Base-by-base conservation (phyloP, 768 basidiomycete species). In the Serendipita sp. region DNA sequence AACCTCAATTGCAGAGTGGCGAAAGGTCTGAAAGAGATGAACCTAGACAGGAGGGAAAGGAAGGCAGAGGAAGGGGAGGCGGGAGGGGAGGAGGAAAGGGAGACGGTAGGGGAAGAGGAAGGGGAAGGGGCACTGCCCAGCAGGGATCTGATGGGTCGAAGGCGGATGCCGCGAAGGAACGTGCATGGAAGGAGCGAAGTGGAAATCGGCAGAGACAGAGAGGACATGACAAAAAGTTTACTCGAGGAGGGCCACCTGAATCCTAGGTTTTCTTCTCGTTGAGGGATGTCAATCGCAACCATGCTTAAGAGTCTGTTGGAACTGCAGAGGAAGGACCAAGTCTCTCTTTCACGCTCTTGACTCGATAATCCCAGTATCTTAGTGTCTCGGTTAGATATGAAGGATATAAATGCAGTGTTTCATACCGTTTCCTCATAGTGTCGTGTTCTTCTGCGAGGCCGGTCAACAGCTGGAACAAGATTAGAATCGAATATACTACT, bases 161-260 rank as follows among this genome's bases (percentile, higher is more conserved):
- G 3, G 65, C 67, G 0, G 65, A 66, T 16, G 71, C 69, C 24
- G 74, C 80, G 2, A 76, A 78, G 28, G 85, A 83, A 62, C 77
- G 85, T 45, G 82, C 87, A 1, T 82, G 79, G 75, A 90, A 87
- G 69, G 85, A 86, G 66, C 88, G 82, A 71, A 81, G 86, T 67
- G 90, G 86, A 72, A 92, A 91, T 68, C 84, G 83, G 68, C 78
- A 84, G 64, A 77, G 91, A 33, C 91, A 88, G 71, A 75, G 88
- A 61, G 93, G 90, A 0, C 87, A 90, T 68, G 93, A 93, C 71
- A 88, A 84, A 73, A 96, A 96, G 76, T 84, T 94, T 87, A 78
- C 81, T 9, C 79, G 76, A 64, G 81, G 75, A 62, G 87, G 20
- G n/a, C 9, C 45, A 9, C 20, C 45, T 1, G 45, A 48, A 5